Evolutionary conservation across 768 basidiomycete species (phyloP).

Genomic region (Mrakia blollopis): DNA sequence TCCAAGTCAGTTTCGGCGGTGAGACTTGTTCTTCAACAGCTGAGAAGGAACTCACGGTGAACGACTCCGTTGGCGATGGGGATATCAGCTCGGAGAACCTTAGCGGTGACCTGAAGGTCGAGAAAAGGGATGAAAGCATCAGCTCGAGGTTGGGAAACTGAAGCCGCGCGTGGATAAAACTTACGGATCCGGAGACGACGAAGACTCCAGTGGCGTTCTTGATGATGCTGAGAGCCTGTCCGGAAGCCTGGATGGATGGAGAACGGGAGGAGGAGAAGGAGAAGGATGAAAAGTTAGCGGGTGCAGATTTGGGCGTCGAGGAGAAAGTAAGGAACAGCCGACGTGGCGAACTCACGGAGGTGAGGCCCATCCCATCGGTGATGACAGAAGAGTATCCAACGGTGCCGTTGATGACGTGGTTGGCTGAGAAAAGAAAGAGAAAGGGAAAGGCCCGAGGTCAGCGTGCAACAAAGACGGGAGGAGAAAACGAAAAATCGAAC

Average conservation of each 20-base stretch:
- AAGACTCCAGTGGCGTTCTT: conserved; percentile 2
- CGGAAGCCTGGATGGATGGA: no score
- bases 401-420: conserved; percentile 19
- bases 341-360: no score
- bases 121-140: no score
- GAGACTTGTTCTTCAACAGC: no score
- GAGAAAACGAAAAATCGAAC: background rate
- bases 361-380: background rate
- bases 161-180: no score
- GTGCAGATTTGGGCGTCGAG: no score
- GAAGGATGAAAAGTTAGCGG: no score
- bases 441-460: background rate
- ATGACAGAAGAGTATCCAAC: conserved; percentile 1
- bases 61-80: conserved; percentile 14
- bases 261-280: no score
- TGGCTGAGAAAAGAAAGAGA: background rate
- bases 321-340: no score
- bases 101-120: background rate
- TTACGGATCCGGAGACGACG: background rate
- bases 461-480: background rate
- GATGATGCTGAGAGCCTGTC: background rate
- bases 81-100: conserved; percentile 7
- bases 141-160: no score
- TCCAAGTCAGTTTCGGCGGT: background rate
- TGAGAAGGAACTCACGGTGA: background rate